Base-by-base conservation (phyloP, 768 basidiomycete genomes). In the Kwoniella shandongensis region DNA sequence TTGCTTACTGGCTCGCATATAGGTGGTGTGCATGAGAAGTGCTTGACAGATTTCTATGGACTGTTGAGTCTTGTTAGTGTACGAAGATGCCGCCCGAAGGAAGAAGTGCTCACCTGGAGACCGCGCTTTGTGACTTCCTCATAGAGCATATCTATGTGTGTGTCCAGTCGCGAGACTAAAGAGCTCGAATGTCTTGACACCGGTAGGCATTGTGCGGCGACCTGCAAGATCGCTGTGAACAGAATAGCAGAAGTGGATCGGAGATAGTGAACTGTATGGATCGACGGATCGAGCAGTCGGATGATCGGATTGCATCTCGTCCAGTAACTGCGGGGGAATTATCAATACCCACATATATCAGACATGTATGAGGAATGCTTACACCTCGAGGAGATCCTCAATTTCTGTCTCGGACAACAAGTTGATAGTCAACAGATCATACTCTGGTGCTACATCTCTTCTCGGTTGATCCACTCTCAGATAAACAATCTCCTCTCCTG, bases 391-490 rank as follows among this genome's bases (percentile, higher is more conserved):
- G 3, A 55, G 44, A n/a, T 55, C 54, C 17, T 46, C 44, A 5
- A 55, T 44, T 30, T 55, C 54, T 26, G 41, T 10, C 32, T 55
- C 54, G 11, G 44, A 46, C 18, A 55, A 30, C 18, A 44, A 25
- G 2, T 25, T 27, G n/a, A 11, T 23, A 4, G 29, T 46, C 22
- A 55, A n/a, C 17, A 55, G 27, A 40, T 55, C 54, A 25, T 40
- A 55, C 27, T 55, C 54, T 10, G 27, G 27, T 32, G 10, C 5
- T n/a, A 55, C 29, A 22, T 55, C 54, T 44, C 54, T 46, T 15
- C 54, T 46, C 17, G 54, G 54, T 25, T 55, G 54, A 47, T 55
- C 54, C 7, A 55, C 44, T 41, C 54, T 55, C 1, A 32, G 36
- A 18, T 55, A 55, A 17, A 55, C 54, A 8, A 55, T 44, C 38